Evolutionary conservation across 305 asterid genomes (phyloP), one percentile per base, ranked within the genome.

Genomic region (Fraxinus sp.): DNA sequence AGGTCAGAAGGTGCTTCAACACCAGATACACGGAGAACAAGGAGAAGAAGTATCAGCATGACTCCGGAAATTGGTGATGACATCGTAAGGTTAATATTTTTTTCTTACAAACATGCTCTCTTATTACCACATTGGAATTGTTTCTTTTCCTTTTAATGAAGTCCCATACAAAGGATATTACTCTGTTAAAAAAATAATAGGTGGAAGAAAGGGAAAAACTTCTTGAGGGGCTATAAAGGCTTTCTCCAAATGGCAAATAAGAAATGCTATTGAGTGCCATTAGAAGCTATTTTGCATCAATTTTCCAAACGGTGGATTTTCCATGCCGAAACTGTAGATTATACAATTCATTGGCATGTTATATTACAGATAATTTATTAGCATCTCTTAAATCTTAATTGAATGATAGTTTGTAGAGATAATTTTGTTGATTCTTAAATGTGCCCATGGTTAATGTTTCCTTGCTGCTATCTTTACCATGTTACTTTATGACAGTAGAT

Each of bases 61-160:
- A 93, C 97, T 74, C 99, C 99, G 32, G 98, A 97, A 88, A 93
- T 97, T 85, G 92, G 98, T 87, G 99, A 97, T 89, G 98, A 97
- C 88, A 95, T 95, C 83, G 98, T 90, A 86, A 97, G 98, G 98
- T 97, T 86, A 89, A 86, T 86, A 82, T 82, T 81, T 84, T 87
- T 84, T 80, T 75, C 81, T 22, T 77, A 74, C 26, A 82, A 70
- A 66, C 26, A n/a, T 26, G n/a, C 70, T 78, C 62, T 22, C 81
- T 82, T 78, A 30, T 36, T 80, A 46, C 71, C 75, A 77, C 79
- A 72, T 49, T 72, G 9, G 76, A 80, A 71, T 46, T 18, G 7
- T 52, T 68, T 68, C 71, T 44, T 33, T 64, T 70, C 9, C 13
- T 22, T 14, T 52, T 26, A n/a, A 16, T 62, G 4, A 26, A 35